Evolutionary conservation across 129 eudicot species (phyloP).

Genomic region (Dittrichia graveolens): DNA sequence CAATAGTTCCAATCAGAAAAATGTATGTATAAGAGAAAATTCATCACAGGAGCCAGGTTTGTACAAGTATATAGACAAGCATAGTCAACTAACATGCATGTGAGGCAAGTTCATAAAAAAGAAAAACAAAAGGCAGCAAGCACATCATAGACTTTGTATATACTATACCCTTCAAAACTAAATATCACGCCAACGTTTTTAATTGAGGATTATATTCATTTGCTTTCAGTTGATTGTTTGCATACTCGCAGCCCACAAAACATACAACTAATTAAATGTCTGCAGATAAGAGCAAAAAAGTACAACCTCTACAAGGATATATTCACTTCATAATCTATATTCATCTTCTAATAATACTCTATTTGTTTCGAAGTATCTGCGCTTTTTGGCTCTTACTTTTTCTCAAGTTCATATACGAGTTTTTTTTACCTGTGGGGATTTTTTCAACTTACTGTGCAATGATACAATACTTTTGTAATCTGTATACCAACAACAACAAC

Average conservation of each 20-base stretch:
- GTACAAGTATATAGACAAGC: slow-evolving; percentile 16
- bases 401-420: neutral
- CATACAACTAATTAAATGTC: neutral
- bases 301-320: neutral
- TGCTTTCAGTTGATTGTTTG: neutral
- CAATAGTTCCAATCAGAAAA: slow-evolving; percentile 14
- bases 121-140: slow-evolving; percentile 3
- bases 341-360: neutral
- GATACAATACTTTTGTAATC: neutral
- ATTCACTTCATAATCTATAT: slow-evolving; percentile 17
- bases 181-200: neutral
- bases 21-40: neutral
- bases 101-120: neutral
- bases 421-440: neutral
- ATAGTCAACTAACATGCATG: slow-evolving; percentile 10
- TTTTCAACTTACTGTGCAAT: slow-evolving; percentile 8
- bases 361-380: neutral
- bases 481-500: too few species aligned
- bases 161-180: neutral
- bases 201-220: neutral
- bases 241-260: neutral
- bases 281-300: neutral
- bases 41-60: neutral
- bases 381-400: slow-evolving; percentile 1
- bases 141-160: neutral